Base-by-base conservation (phyloP, 768 basidiomycete genomes). In the Mycena metata region DNA sequence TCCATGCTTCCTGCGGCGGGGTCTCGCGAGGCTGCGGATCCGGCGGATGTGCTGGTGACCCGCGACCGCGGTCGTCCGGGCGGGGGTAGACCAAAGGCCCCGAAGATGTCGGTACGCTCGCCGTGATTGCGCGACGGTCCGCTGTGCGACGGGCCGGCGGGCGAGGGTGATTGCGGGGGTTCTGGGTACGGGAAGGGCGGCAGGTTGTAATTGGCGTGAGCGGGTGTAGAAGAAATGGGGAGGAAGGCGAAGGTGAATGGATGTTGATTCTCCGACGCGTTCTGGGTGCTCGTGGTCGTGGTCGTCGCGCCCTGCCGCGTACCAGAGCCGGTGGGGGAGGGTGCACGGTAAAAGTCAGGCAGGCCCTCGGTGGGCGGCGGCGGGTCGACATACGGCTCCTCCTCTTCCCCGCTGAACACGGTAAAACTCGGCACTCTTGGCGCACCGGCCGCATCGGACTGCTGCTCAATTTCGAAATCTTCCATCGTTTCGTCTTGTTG, bases 141-240 rank as follows among this genome's bases (percentile, higher is more conserved):
- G 21, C 71, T 71, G 57, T 75, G 36, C 49, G 74, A 78, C 30
- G 77, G 66, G 47, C 83, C 79, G 26, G 82, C 80, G 9, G 89
- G 89, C 2, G 88, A 84, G 19, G 89, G 89, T 8, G 88, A 89
- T 64, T 85, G 84, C 7, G 88, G 88, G 19, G 86, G 83, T 73
- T 89, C 87, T 10, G 87, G 87, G 76, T 84, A 86, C 23, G 85
- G 83, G 68, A 85, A 85, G 61, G 74, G 81, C 15, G 83, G 77
- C 79, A 85, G 73, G 73, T 69, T 49, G 77, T 83, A 82, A 76
- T 84, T 73, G 30, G 77, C 75, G 60, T 84, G 81, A 19, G 80
- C 83, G n/a, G 87, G 85, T 7, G 88, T 88, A 35, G 87, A 85
- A 12, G 86, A 77, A n/a, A 83, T 80, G 15, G 86, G 85, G 35